Conservation (phyloP, 768 basidiomycete genomes). For the Hysterangium stoloniferum region DNA sequence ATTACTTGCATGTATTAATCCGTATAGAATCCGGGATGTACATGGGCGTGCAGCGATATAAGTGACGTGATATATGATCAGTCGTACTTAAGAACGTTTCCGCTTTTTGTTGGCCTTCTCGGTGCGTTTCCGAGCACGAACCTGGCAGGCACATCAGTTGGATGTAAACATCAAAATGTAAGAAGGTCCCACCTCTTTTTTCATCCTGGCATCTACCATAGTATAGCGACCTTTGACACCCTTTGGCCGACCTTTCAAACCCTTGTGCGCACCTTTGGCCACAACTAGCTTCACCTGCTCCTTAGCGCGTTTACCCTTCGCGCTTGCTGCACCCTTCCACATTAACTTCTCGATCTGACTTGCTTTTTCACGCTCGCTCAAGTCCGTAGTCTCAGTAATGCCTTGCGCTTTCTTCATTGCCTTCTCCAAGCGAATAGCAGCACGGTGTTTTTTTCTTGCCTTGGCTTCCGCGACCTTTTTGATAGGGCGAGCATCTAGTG, state of each 20-base stretch:
- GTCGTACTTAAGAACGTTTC: slow-evolving; percentile 23
- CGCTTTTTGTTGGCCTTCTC: slow-evolving; percentile 68
- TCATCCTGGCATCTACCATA: slow-evolving; percentile 93
- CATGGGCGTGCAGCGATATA: background rate
- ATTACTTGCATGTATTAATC: too few relatives aligned
- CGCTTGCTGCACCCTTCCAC: slow-evolving; percentile 65
- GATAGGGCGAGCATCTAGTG: slow-evolving; percentile 93
- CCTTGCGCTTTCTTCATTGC: slow-evolving; percentile 96
- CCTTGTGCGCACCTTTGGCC: slow-evolving; percentile 84
- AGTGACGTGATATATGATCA: background rate
- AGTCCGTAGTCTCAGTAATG: slow-evolving; percentile 77
- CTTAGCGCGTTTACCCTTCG: slow-evolving; percentile 53
- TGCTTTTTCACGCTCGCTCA: slow-evolving; percentile 94
- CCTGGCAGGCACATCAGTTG: slow-evolving; percentile 32
- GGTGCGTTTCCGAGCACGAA: slow-evolving; percentile 74
- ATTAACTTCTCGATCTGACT: slow-evolving; percentile 89
- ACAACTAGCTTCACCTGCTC: slow-evolving; percentile 79
- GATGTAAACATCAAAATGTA: slow-evolving; percentile 4
- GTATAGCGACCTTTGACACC: slow-evolving; percentile 93
- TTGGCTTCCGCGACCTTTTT: slow-evolving; percentile 99
- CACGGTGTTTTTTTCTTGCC: slow-evolving; percentile 91
- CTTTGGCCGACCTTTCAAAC: slow-evolving; percentile 86
- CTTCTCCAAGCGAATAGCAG: slow-evolving; percentile 77
- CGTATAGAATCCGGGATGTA: too few relatives aligned
- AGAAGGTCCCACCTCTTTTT: slow-evolving; percentile 63